Base-by-base conservation (phyloP, 2,329 filamentous ascomycete species). In the Pestalotiopsis sp. region DNA sequence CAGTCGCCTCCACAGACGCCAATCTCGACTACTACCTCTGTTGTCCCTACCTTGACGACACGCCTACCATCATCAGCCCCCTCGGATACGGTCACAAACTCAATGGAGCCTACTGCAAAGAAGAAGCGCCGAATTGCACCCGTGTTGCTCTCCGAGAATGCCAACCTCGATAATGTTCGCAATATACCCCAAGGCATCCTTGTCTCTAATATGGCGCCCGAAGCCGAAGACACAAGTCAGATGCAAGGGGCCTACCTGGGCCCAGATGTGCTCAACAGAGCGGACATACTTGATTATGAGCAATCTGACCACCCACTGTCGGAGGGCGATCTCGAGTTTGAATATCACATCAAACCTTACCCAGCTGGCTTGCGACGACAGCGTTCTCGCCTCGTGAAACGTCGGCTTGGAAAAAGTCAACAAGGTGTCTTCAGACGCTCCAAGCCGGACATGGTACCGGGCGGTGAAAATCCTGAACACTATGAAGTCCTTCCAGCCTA, bases 401-500 rank as follows among this genome's bases (percentile, higher is more conserved):
- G 73, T 11, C 69, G 63, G 36, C 58, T 69, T 39, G 27, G n/a
- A 64, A 67, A 11, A 36, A 36, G 31, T 36, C 59, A 5, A 49
- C 27, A 66, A n/a, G 13, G n/a, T 49, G 61, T 36, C 61, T 36
- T 13, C 65, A 67, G 27, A 64, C 61, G 12, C 56, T 38, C 36
- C 20, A 78, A 76, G 64, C 23, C 73, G 9, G 77, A 79, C 68
- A 71, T 72, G 61, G 72, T 78, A 27, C 72, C 60, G 17, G 75
- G 75, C 13, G 70, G 71, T 1, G 71, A 76, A 13, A 70, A 77
- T 66, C 75, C 75, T 6, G 75, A 75, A 27, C 72, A 77, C 63
- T 82, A 86, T 63, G 78, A 85, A 25, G 72, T 82, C 11, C 78
- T 87, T 6, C 86, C 87, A 20, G 25, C 81, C 0, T 87, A 86